Percentiles rank a stretch among this genome's conserved stretches.
Conservation (phyloP, 495 filamentous ascomycete genomes). For the Letharia lupina region DNA sequence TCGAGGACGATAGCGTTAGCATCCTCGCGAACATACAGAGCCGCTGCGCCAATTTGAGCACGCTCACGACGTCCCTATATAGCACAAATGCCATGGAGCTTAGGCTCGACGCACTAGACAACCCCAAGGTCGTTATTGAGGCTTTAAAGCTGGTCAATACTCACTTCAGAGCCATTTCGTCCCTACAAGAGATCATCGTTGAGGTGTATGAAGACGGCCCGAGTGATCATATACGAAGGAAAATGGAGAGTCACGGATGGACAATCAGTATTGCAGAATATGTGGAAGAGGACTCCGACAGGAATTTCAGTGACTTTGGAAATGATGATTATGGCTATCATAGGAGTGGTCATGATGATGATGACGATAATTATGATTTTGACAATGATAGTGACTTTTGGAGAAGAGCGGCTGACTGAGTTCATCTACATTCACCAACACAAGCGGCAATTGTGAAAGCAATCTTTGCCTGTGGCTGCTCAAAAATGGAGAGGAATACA, state of each 20-base stretch:
- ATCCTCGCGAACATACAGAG: constrained; percentile 10
- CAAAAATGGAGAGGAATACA: too few species aligned
- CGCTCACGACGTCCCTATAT: not conserved
- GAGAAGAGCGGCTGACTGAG: not conserved
- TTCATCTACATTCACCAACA: too few species aligned
- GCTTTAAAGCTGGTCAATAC: constrained; percentile 4
- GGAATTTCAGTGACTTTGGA: not conserved
- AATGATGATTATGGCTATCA: not conserved
- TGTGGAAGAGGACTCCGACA: not conserved
- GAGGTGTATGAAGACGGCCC: constrained; percentile 1
- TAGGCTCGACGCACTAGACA: constrained; percentile 6
- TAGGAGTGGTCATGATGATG: not conserved
- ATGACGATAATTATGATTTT: not conserved
- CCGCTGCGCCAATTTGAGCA: constrained; percentile 1
- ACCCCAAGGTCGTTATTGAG: not conserved
- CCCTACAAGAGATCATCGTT: constrained; percentile 3
- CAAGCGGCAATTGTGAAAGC: too few species aligned
- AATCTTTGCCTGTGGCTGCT: too few species aligned
- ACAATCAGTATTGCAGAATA: not conserved
- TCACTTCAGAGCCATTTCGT: constrained; percentile 6
- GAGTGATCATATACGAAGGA: constrained; percentile 5
- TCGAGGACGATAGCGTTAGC: not conserved
- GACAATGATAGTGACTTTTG: constrained; percentile 8
- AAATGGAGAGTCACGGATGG: constrained; percentile 5
- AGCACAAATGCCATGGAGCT: not conserved